phyloP scores from a whole-genome alignment of 148 eudicot species.

The Spergularia marina region DNA sequence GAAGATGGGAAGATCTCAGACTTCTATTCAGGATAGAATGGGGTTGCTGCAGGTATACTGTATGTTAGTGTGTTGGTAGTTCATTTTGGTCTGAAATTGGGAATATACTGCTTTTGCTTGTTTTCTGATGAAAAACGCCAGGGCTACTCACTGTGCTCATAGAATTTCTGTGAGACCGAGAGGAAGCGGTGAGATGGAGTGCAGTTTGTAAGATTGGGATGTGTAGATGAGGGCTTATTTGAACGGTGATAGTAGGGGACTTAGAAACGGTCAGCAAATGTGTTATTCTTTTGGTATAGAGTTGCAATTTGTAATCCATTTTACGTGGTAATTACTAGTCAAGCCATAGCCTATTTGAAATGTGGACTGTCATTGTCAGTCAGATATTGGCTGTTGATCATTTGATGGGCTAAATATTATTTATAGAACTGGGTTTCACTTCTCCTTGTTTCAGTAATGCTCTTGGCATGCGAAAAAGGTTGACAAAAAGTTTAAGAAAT shows the following conservation, averaged over 20 bases:
- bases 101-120: background rate
- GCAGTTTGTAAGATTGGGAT: background rate
- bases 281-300: background rate
- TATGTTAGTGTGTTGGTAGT: background rate
- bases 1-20: conserved; percentile 97
- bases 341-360: background rate
- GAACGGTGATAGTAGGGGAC: background rate
- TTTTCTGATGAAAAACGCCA: background rate
- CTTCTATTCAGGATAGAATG: conserved; percentile 95
- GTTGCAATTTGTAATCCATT: background rate
- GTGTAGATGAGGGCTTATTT: background rate
- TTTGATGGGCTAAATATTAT: background rate
- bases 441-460: background rate
- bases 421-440: background rate
- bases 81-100: background rate
- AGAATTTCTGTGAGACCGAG: background rate
- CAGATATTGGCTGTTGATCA: background rate
- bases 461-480: background rate
- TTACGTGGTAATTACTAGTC: background rate
- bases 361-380: background rate
- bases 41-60: conserved; percentile 87
- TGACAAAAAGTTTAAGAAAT: background rate
- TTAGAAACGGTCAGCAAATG: background rate
- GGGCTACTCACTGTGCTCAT: background rate
- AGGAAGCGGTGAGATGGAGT: background rate